phyloP scores from a whole-genome alignment of 2,329 filamentous ascomycete genomes.

The Fusarium annulatum region DNA sequence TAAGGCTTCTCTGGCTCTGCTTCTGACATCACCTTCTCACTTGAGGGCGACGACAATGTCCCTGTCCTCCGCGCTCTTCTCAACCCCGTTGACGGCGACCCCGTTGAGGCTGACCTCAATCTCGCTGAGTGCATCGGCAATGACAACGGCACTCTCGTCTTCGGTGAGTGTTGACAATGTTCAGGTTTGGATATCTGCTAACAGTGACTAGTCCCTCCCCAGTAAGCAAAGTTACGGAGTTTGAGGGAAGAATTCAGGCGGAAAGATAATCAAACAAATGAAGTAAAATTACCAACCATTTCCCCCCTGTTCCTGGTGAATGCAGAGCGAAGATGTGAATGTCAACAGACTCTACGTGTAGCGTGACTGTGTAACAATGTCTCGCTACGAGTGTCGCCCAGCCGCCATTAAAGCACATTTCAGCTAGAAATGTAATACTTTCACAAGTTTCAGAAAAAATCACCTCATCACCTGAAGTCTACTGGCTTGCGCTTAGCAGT shows the following conservation, averaged over 20 bases:
- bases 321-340: neutral
- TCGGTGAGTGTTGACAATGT: constrained; percentile 2
- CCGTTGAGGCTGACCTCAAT: constrained; percentile 60
- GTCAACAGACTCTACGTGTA: neutral
- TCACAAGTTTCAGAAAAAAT: neutral
- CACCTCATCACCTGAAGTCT: no score
- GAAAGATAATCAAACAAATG: constrained; percentile 1
- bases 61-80: constrained; percentile 66
- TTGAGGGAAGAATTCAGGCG: no score
- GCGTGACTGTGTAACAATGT: neutral
- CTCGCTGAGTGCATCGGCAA: constrained; percentile 66
- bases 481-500: neutral
- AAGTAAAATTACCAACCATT: neutral
- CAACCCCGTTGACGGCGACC: constrained; percentile 55
- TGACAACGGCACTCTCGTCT: constrained; percentile 55
- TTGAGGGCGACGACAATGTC: constrained; percentile 62
- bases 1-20: constrained; percentile 59
- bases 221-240: neutral
- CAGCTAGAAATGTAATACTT: no score
- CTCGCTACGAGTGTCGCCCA: neutral
- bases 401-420: accelerated
- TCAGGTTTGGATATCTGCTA: neutral
- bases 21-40: constrained; percentile 57
- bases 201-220: neutral
- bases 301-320: neutral